Evolutionary conservation across 176 grass and related monocot genomes (phyloP), one percentile per base, ranked within the genome.

Genomic region (Microstegium vimineum): DNA sequence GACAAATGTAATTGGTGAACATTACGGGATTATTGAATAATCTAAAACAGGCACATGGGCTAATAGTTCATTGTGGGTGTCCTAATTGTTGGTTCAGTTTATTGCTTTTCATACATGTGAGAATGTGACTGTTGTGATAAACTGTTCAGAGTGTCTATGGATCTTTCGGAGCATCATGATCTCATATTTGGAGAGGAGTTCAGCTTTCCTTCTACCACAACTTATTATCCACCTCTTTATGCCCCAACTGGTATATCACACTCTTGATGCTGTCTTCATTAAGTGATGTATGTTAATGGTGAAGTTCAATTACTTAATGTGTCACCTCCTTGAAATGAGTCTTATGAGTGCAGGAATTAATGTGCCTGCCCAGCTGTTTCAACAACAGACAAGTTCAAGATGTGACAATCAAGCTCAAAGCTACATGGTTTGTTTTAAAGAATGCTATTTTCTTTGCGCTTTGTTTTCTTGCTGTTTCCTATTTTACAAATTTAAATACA

Each of bases 181-280:
- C 84, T 88, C 61, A 69, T 90, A 75, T 86, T 77, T 86, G 91
- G 89, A 26, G 85, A 86, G 32, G 88, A 90, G 20, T 66, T 90
- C 69, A 81, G 80, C 74, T 76, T 90, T 81, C 86, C 86, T 77
- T 3, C 79, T 9, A 33, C 23, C 2, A 15, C 74, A 17, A 74
- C 77, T 38, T 88, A 88, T 66, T 94, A 86, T 83, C 79, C 74
- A 52, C 51, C 80, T 72, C 43, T 37, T 18, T 86, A 86, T 88
- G 38, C 17, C 10, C 73, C 62, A 83, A 72, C 71, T 76, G 91
- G 91, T 90, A 80, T 59, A 73, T 62, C 22, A 27, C 4, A 0
- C 35, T 11, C 12, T 69, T 73, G 49, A 35, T 78, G 31, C 35
- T 71, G 40, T 57, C 43, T 86, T 78, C 17, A 31, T 77, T 67